Percentiles rank a stretch among this genome's conserved stretches.
Evolutionary conservation across 495 filamentous ascomycete genomes (phyloP).

Genomic region (Hyaloscypha hepaticicola): DNA sequence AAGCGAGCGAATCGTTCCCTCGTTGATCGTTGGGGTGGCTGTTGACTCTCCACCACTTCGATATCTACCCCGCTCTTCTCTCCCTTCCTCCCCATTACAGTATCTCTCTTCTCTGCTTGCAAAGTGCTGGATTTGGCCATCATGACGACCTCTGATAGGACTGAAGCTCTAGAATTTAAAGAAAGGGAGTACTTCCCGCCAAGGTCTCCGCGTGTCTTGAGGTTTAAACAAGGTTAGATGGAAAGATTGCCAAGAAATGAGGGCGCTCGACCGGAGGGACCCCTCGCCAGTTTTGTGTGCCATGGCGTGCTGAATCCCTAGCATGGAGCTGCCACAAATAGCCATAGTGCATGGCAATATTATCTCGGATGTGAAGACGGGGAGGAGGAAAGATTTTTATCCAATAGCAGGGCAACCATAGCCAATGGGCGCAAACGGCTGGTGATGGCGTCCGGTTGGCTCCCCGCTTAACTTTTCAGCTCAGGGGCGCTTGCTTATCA

Average conservation of each 20-base stretch:
- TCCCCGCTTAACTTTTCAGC: too few relatives aligned
- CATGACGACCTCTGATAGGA: background rate
- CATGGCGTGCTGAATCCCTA: background rate
- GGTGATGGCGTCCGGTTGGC: background rate
- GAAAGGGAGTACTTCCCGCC: background rate
- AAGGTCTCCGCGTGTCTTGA: background rate
- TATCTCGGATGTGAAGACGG: background rate
- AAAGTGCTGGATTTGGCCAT: background rate
- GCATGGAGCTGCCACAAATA: too few relatives aligned
- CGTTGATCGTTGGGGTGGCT: background rate
- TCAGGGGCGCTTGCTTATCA: too few relatives aligned
- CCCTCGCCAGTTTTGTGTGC: background rate
- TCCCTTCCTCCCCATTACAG: background rate
- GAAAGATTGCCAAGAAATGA: background rate
- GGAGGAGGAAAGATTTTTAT: background rate
- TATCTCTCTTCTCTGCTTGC: background rate
- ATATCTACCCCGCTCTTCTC: background rate
- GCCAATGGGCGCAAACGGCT: background rate
- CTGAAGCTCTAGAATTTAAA: background rate
- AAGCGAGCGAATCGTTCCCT: background rate
- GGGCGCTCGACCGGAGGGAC: background rate
- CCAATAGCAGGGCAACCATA: background rate
- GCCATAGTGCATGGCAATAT: background rate
- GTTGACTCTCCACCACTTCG: background rate
- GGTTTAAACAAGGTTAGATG: background rate